A percentile compares a stretch with the other conserved stretches of the same genome.
Evolutionary conservation across 352 stramenopile genomes (phyloP).

Genomic region (Pelagophyceae sp.): DNA sequence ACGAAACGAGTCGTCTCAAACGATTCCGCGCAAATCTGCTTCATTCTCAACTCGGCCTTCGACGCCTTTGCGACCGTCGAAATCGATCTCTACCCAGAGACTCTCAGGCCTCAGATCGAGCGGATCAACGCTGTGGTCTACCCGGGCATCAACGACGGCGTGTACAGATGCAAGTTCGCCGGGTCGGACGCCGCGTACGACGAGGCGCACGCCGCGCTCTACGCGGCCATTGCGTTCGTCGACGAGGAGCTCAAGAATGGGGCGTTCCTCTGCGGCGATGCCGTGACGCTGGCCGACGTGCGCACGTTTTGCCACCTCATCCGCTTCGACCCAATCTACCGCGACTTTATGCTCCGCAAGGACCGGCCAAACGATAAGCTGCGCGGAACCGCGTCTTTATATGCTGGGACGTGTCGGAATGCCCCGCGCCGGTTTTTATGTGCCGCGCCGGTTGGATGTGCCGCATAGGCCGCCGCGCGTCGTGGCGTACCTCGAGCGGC

Average conservation of each 20-base stretch:
- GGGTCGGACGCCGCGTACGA: constrained; percentile 70
- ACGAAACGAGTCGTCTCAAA: constrained; percentile 84
- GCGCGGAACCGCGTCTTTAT: too few relatives aligned
- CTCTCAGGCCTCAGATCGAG: constrained; percentile 65
- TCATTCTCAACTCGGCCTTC: constrained; percentile 86
- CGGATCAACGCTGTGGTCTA: constrained; percentile 49
- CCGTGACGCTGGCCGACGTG: neutral
- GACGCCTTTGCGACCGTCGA: constrained; percentile 59
- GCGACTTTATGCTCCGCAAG: neutral
- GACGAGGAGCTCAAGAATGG: neutral
- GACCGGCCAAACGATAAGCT: too few relatives aligned
- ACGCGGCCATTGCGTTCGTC: neutral
- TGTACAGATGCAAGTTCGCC: constrained; percentile 60
- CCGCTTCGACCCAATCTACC: constrained; percentile 7
- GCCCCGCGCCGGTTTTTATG: too few relatives aligned
- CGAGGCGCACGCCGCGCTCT: constrained; percentile 56
- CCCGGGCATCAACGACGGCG: constrained; percentile 29
- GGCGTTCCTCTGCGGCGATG: neutral
- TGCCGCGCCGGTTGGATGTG: too few relatives aligned
- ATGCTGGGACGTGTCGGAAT: neutral
- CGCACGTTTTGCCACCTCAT: neutral
- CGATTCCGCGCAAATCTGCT: constrained; percentile 84
- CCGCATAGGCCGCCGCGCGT: neutral
- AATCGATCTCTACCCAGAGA: constrained; percentile 69
- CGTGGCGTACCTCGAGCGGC: neutral